These are phyloP conservation scores for Rhizopogon parksii DNA, from an alignment of 1,284 basidiomycete species.

Conservation along the genomic window DNA sequence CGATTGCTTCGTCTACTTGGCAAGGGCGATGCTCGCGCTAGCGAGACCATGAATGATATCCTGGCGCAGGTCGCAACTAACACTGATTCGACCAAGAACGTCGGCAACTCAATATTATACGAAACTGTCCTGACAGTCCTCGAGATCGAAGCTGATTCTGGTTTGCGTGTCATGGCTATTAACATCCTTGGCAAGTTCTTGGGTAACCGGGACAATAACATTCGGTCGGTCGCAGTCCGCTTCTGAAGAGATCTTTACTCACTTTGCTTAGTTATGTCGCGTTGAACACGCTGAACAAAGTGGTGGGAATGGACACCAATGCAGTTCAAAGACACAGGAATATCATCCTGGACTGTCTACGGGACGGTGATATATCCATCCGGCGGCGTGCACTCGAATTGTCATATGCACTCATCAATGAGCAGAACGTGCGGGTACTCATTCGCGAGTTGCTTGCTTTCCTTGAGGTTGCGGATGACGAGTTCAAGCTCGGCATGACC, in stretches of 20 bases:
- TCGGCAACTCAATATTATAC: constrained; percentile 97
- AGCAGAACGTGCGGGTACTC: constrained; percentile 88
- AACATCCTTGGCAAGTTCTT: constrained; percentile 99
- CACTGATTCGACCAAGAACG: constrained; percentile 96
- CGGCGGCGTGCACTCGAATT: constrained; percentile 93
- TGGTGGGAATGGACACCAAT: constrained; percentile 96
- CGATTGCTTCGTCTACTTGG: constrained; percentile 89
- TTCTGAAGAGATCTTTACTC: not conserved
- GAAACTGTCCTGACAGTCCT: constrained; percentile 97
- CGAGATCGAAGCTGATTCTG: constrained; percentile 96
- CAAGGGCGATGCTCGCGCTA: constrained; percentile 78
- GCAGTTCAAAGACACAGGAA: constrained; percentile 97
- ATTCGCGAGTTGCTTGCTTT: constrained; percentile 92
- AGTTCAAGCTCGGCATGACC: constrained; percentile 97
- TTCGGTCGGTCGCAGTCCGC: constrained; percentile 51
- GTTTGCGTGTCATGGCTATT: constrained; percentile 97
- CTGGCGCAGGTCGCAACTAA: constrained; percentile 98
- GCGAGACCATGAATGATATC: constrained; percentile 98
- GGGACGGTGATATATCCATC: constrained; percentile 98
- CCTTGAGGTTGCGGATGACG: constrained; percentile 96
- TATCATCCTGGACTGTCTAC: constrained; percentile 96
- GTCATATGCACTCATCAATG: constrained; percentile 96
- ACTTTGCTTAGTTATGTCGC: constrained; percentile 78
- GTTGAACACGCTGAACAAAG: constrained; percentile 97
- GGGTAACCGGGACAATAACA: constrained; percentile 98